These are phyloP conservation scores for Hericium alpestre DNA, from an alignment of 768 basidiomycete species.

Conservation along the genomic window DNA sequence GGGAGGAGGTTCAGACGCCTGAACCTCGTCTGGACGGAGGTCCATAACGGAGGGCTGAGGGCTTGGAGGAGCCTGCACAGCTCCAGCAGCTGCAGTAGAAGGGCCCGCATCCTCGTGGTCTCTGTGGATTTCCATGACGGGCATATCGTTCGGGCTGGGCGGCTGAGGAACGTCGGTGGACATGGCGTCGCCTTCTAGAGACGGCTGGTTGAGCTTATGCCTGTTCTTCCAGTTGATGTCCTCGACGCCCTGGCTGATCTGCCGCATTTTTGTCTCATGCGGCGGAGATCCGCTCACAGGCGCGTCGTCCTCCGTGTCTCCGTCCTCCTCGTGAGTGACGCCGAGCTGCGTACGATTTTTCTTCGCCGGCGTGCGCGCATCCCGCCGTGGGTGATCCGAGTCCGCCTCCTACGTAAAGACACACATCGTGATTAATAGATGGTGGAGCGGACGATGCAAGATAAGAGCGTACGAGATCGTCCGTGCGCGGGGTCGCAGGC, in stretches of 20 bases:
- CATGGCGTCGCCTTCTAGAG: neutral
- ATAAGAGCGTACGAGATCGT: conserved; percentile 21
- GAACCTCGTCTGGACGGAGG: neutral
- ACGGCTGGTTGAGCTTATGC: conserved; percentile 18
- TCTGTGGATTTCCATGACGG: conserved; percentile 17
- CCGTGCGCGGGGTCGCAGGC: conserved; percentile 33
- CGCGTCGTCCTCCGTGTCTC: conserved; percentile 33
- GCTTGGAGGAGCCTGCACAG: neutral
- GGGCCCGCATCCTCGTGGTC: neutral
- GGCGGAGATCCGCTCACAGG: conserved; percentile 41
- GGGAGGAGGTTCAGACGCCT: neutral
- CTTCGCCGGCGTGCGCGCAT: conserved; percentile 57
- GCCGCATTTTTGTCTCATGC: conserved; percentile 65
- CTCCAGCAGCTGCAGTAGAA: neutral
- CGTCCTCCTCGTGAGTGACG: conserved; percentile 42
- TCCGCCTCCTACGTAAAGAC: conserved; percentile 14
- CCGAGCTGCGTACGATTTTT: conserved; percentile 55
- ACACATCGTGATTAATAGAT: neutral
- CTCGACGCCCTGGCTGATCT: conserved; percentile 72
- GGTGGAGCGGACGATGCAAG: neutral
- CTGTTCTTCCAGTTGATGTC: conserved; percentile 62
- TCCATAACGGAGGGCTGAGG: neutral
- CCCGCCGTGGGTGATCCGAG: conserved; percentile 19
- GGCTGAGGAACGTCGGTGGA: conserved; percentile 1
- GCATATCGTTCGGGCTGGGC: conserved; percentile 22